Percentiles rank a stretch among this genome's conserved stretches.
phyloP scores from a whole-genome alignment of 371 early-diverging fungal species.

The Syncephalastrum racemosum region DNA sequence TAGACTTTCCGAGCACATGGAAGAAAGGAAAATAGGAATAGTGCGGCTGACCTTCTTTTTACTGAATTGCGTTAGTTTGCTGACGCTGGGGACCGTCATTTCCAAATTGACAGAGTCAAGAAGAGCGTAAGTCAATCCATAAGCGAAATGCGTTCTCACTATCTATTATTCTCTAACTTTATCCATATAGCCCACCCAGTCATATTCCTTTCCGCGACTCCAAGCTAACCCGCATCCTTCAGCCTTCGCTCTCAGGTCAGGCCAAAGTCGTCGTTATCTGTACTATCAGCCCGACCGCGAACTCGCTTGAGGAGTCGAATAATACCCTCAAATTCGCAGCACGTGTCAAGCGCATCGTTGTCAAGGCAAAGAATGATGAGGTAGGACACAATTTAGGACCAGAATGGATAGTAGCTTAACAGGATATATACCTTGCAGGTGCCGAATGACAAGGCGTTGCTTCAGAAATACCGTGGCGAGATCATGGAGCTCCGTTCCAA shows the following conservation, averaged over 20 bases:
- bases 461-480: conserved; percentile 83
- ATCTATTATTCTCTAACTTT: not conserved
- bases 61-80: conserved; percentile 37
- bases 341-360: conserved; percentile 69
- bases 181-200: conserved; percentile 24
- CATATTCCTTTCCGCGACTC: conserved; percentile 92
- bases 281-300: conserved; percentile 67
- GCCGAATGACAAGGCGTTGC: conserved; percentile 81
- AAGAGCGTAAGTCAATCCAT: conserved; percentile 1
- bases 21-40: not conserved
- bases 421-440: conserved; percentile 23
- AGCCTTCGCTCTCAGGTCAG: conserved; percentile 78
- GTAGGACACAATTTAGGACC: not conserved
- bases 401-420: no score
- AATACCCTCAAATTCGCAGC: conserved; percentile 89
- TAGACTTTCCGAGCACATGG: not conserved
- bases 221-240: conserved; percentile 87
- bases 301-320: conserved; percentile 70
- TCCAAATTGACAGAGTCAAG: conserved; percentile 57
- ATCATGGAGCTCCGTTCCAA: conserved; percentile 82
- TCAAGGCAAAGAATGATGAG: conserved; percentile 18
- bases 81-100: conserved; percentile 85
- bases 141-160: not conserved
- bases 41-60: not conserved
- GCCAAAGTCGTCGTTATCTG: conserved; percentile 80